Evolutionary conservation across 345 rosid species (phyloP).

Genomic region (Citrus trifoliata): DNA sequence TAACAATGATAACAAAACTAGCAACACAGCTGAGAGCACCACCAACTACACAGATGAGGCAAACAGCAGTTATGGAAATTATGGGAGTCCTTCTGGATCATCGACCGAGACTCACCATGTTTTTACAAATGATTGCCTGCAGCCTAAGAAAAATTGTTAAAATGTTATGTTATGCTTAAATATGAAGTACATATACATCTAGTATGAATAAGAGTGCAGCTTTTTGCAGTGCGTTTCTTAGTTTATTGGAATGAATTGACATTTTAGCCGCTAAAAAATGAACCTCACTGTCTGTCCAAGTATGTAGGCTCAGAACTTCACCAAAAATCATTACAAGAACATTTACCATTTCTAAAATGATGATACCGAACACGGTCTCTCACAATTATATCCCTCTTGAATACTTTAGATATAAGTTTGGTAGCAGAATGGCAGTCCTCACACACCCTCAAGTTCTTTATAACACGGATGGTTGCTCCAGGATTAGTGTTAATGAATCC

Average conservation of each 20-base stretch:
- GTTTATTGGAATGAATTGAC: not conserved
- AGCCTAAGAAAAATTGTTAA: conserved; percentile 18
- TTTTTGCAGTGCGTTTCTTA: not conserved
- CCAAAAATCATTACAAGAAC: conserved; percentile 47
- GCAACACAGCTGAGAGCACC: not conserved
- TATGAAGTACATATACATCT: not conserved
- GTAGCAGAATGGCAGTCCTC: conserved; percentile 42
- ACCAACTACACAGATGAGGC: conserved; percentile 14
- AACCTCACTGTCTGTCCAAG: not conserved
- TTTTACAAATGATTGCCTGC: conserved; percentile 21
- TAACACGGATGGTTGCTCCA: conserved; percentile 31
- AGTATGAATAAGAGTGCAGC: not conserved
- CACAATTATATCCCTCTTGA: conserved; percentile 29
- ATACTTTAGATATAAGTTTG: conserved; percentile 35
- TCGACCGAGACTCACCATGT: conserved; percentile 24
- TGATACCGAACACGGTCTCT: conserved; percentile 42
- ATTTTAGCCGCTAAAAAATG: not conserved
- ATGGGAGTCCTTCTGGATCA: conserved; percentile 28
- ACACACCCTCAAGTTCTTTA: conserved; percentile 43
- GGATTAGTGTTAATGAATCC: conserved; percentile 34
- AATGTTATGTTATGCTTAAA: not conserved
- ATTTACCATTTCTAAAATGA: conserved; percentile 39
- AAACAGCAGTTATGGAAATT: conserved; percentile 14
- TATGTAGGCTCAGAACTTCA: not conserved
- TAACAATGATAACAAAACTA: not conserved